Evolutionary conservation across 2,329 filamentous ascomycete species (phyloP), one percentile per base, ranked within the genome.

Genomic region (Penicillium sp.): DNA sequence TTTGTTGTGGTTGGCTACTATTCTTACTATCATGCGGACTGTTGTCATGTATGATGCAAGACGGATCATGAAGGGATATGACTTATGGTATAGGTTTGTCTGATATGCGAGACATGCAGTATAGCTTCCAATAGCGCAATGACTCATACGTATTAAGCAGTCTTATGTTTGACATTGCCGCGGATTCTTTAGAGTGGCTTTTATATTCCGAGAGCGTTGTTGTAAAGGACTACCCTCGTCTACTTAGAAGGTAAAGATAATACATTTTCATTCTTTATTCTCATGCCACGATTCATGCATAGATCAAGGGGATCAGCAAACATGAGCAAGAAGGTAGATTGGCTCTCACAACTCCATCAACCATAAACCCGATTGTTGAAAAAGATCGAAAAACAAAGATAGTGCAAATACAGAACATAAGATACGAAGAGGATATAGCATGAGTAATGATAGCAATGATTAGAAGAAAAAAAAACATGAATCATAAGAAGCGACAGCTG

Each of bases 381-480:
- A 22, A 40, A 19, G 28, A 34, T 31, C 17, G 24, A n/a, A n/a
- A 28, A 32, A 24, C n/a, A 44, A 37, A 15, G 9, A 42, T 28
- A 24, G 28, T 43, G 44, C 41, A 29, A 38, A 35, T 41, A 43
- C 29, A 47, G 6, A 42, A 35, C 17, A 43, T 29, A 31, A 21
- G 39, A 42, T 24, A 42, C 31, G 17, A 48, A 26, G 33, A 49
- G 21, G 45, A 49, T 47, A 50, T 43, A 45, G 32, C 47, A 46
- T 38, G 47, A 39, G 34, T 24, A 35, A 43, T 37, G 35, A 45
- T 41, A 39, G 34, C 33, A 35, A 43, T 37, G 35, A 45, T 41
- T 47, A 51, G n/a, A 37, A 5, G n/a, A 31, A 21, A 54, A 33
- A 46, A 41, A 51, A 57, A 48, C 57, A 55, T 61, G 49, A 61